Base-by-base conservation (phyloP, 495 filamentous ascomycete species). In the Cenococcum geophilum region DNA sequence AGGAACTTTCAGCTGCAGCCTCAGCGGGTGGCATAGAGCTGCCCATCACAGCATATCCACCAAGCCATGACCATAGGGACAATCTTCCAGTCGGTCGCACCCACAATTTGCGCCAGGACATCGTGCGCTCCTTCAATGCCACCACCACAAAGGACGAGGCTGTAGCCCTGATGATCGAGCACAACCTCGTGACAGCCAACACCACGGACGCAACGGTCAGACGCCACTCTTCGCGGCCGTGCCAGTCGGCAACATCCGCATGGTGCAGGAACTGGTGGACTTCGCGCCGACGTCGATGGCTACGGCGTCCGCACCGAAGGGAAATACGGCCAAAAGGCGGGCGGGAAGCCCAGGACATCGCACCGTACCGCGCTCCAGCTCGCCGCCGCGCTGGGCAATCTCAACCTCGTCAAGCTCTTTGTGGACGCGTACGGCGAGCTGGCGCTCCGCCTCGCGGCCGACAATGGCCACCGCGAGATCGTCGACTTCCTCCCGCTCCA, bases 361-460 rank as follows among this genome's bases (percentile, higher is more conserved):
- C n/a, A 53, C 21, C 58, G 63, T 47, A 61, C 63, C 4, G 58
- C 63, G 11, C 54, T 66, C 0, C 32, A 45, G 48, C 18, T 58
- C 18, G 63, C 63, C n/a, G 63, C 63, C 3, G 43, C 47, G 45
- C 43, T 35, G 12, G 63, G 63, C n/a, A 66, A 61, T 32, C 45
- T 61, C 5, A 58, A 54, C 5, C 57, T 66, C 23, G 58, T 66
- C 6, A 66, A 66, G 40, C 59, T 72, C 1, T 53, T 72, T 14
- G 57, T 59, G 22, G 45, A 68, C 5, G 25, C 53, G 12, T 48
- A 72, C 23, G 70, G 70, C 6, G 63, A 70, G 18, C 63, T 66
- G 43, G 70, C 70, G 1, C 55, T 72, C 11, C 69, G 70, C 0
- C 60, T 72, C 1, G 70, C 70, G 0, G 60, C 64, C 2, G 32